A percentile compares a stretch with the other conserved stretches of the same genome.
phyloP scores from a whole-genome alignment of 768 basidiomycete genomes.

The Phanerodontia chrysosporium region DNA sequence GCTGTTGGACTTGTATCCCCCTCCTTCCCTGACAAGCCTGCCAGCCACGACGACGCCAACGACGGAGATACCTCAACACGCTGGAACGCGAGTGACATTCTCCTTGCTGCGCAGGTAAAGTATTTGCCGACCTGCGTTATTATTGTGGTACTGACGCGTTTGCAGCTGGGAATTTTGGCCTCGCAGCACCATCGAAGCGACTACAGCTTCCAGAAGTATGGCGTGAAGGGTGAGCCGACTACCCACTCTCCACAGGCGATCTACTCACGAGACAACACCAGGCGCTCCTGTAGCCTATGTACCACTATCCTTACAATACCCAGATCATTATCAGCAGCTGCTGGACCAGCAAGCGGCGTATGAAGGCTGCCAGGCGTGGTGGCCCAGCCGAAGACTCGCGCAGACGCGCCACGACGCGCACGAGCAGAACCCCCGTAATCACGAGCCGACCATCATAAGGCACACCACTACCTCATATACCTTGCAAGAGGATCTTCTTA shows the following conservation, averaged over 20 bases:
- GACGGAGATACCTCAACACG: neutral
- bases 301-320: conserved; percentile 60
- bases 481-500: conserved; percentile 47
- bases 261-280: conserved; percentile 19
- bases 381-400: conserved; percentile 32
- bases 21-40: neutral
- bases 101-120: conserved; percentile 1
- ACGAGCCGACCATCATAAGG: neutral
- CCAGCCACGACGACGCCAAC: neutral
- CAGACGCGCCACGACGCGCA: neutral
- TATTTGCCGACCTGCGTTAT: neutral
- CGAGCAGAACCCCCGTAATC: neutral
- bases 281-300: conserved; percentile 56
- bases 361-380: conserved; percentile 42
- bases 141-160: neutral
- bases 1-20: neutral
- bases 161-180: conserved; percentile 52
- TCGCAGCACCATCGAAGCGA: conserved; percentile 74
- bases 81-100: neutral
- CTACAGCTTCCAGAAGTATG: conserved; percentile 68
- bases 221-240: conserved; percentile 33
- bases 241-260: conserved; percentile 1
- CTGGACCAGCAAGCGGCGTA: conserved; percentile 45
- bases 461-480: conserved; percentile 20
- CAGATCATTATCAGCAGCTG: conserved; percentile 51